phyloP scores from a whole-genome alignment of 768 basidiomycete genomes.

The Strobilomyces confusus region DNA sequence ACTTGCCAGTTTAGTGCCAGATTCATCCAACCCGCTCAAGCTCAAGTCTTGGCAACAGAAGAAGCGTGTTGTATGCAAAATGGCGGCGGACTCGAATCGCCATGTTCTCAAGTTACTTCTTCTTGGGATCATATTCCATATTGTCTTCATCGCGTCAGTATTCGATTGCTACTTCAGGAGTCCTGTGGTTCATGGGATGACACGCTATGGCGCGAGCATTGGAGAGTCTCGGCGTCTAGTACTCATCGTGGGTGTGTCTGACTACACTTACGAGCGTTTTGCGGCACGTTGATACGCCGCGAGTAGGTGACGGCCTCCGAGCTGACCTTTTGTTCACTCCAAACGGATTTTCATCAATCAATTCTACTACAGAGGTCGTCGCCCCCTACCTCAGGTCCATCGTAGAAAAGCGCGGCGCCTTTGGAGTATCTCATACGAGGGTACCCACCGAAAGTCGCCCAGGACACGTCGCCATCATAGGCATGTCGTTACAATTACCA shows the following conservation, averaged over 20 bases:
- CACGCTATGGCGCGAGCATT: constrained; percentile 41
- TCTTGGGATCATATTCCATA: constrained; percentile 71
- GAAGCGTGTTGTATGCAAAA: constrained; percentile 6
- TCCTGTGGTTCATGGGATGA: constrained; percentile 78
- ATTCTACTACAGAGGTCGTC: constrained; percentile 53
- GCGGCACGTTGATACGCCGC: background rate
- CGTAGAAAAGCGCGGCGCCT: constrained; percentile 62
- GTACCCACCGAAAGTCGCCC: constrained; percentile 88
- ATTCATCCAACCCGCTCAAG: background rate
- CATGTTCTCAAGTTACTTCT: constrained; percentile 43
- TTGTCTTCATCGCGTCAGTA: constrained; percentile 63
- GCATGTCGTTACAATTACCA: constrained; percentile 30
- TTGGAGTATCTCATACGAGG: constrained; percentile 80
- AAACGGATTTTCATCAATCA: constrained; percentile 51
- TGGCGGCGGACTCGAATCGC: constrained; percentile 10
- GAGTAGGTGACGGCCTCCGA: constrained; percentile 73
- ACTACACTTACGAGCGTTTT: background rate
- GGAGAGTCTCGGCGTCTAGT: constrained; percentile 70
- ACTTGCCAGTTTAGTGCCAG: background rate
- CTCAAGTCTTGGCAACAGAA: no score
- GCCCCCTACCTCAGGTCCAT: constrained; percentile 76
- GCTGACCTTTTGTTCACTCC: constrained; percentile 73
- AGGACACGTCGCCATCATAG: constrained; percentile 87
- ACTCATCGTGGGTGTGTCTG: constrained; percentile 64
- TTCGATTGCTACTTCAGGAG: constrained; percentile 91